phyloP scores from a whole-genome alignment of 768 basidiomycete species.

The Daedaleopsis sinensis region DNA sequence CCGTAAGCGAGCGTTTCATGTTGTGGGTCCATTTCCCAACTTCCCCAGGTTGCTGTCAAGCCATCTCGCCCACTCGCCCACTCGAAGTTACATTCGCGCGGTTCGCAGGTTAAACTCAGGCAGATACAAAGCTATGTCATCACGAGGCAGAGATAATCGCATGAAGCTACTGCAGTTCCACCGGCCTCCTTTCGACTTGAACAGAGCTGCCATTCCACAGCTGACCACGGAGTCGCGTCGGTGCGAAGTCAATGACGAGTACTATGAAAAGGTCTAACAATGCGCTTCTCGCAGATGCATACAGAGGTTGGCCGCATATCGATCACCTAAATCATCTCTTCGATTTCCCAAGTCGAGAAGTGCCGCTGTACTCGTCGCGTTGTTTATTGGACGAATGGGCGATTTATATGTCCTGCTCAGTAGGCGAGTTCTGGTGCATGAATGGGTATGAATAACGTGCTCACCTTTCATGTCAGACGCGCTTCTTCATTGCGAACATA shows the following conservation, averaged over 20 bases:
- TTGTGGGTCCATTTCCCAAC: constrained; percentile 15
- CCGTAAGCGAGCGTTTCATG: constrained; percentile 6
- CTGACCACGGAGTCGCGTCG: constrained; percentile 47
- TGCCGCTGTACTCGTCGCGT: constrained; percentile 80
- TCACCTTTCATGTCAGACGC: constrained; percentile 48
- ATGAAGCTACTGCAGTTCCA: constrained; percentile 52
- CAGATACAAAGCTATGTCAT: constrained; percentile 3
- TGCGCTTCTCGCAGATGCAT: constrained; percentile 48
- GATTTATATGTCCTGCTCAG: constrained; percentile 87
- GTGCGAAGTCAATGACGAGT: background rate
- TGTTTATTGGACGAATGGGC: constrained; percentile 84
- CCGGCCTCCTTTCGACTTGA: constrained; percentile 43
- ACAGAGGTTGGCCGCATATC: constrained; percentile 54
- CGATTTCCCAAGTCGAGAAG: constrained; percentile 57
- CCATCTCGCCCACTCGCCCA: no score
- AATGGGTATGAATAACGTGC: no score
- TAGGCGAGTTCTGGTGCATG: constrained; percentile 48
- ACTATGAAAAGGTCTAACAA: no score
- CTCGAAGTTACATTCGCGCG: no score
- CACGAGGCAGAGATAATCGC: constrained; percentile 3
- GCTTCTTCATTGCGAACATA: constrained; percentile 73
- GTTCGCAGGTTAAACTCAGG: no score
- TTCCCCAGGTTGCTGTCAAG: background rate
- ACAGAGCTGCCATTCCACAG: constrained; percentile 47
- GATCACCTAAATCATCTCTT: constrained; percentile 39